These are phyloP conservation scores for Xylaria arbuscula DNA, from an alignment of 2,329 filamentous ascomycete species.

Conservation along the genomic window DNA sequence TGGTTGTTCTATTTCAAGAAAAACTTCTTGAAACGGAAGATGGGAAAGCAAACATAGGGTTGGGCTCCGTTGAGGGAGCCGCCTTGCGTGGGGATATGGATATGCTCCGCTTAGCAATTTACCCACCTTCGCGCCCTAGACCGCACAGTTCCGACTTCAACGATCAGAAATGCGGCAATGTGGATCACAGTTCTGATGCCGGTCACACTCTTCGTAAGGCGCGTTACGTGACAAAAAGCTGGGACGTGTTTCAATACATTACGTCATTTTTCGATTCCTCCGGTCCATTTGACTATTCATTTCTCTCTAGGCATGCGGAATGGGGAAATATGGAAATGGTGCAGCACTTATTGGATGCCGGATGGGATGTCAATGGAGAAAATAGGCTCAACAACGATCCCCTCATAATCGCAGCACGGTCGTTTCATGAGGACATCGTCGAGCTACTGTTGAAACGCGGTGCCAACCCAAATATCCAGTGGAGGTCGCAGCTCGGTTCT, in stretches of 20 bases:
- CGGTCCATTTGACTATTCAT: background rate
- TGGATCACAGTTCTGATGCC: background rate
- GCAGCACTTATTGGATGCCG: background rate
- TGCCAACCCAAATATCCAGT: background rate
- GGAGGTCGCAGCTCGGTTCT: background rate
- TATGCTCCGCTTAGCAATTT: background rate
- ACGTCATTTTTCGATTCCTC: background rate
- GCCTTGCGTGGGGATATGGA: background rate
- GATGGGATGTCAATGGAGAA: background rate
- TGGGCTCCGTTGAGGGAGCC: background rate
- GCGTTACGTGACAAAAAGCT: background rate
- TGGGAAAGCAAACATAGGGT: background rate
- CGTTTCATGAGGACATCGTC: background rate
- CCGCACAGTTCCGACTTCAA: background rate
- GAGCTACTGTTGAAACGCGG: background rate
- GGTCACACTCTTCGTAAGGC: background rate
- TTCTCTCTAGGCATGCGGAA: background rate
- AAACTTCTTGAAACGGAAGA: background rate
- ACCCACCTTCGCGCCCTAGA: background rate
- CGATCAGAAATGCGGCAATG: background rate
- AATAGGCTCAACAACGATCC: background rate
- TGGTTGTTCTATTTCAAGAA: background rate
- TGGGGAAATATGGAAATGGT: conserved; percentile 1
- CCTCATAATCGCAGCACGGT: background rate
- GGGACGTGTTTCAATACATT: background rate